Evolutionary conservation across 345 rosid species (phyloP), one percentile per base, ranked within the genome.

Genomic region (Salix caprea): DNA sequence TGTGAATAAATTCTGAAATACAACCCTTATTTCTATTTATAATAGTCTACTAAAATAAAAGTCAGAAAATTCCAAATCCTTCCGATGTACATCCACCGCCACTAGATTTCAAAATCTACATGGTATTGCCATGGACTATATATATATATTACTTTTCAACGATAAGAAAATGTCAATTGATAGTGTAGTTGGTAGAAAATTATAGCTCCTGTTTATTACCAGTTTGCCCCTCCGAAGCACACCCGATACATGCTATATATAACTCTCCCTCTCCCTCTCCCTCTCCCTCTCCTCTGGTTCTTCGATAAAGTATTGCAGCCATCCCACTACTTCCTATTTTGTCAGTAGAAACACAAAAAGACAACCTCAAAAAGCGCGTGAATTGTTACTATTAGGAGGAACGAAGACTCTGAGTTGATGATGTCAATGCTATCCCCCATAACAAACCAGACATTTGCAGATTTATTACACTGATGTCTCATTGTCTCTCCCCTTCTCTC

Each of bases 361-460:
- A 75, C 69, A 40, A 67, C 62, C 44, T 44, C 44, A 21, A 28
- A 58, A 69, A 75, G 32, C 73, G 68, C 74, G 46, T 69, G 26
- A 16, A 24, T 18, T 67, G 72, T 21, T 10, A 19, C 24, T 23
- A 26, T 4, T 24, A 62, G 78, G 13, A 52, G 37, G 5, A 34
- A 37, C 21, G 26, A 21, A 1, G 7, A 39, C 58, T 70, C 4
- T 23, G 62, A 58, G 62, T 19, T 36, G 30, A 61, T 70, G 70
- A 64, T 13, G 21, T 70, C 65, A 30, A 15, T 48, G 64, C 34
- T 77, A 64, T 70, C 74, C 65, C 69, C 44, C 6, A 19, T 32
- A 62, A 34, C 70, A 24, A 23, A 48, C 80, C 75, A 64, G 80
- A 71, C 75, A 77, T 65, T 26, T 65, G 14, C 71, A 52, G 75